phyloP scores from a whole-genome alignment of 345 rosid species.

The Draba incana region DNA sequence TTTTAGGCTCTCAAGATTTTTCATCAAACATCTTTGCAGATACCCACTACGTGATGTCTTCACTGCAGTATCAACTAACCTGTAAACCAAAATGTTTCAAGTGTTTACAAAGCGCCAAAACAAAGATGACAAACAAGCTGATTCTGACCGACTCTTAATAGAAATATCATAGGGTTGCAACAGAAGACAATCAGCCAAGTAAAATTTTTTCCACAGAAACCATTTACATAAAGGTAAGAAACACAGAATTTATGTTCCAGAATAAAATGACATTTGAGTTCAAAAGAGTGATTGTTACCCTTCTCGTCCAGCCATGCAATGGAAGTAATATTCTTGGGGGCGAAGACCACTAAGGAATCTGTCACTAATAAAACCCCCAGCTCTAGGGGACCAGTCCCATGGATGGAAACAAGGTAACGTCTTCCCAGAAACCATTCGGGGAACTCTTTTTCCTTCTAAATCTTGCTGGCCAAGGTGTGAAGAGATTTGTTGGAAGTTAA shows the following conservation, averaged over 20 bases:
- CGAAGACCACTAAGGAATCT: conserved; percentile 98
- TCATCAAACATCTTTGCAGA: conserved; percentile 95
- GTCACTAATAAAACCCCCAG: conserved; percentile 95
- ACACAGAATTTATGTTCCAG: neutral
- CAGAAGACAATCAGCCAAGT: conserved; percentile 4
- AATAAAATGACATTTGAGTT: neutral
- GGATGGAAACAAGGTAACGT: conserved; percentile 94
- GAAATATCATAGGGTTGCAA: conserved; percentile 12
- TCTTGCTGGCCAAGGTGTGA: conserved; percentile 98
- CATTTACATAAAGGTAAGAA: neutral
- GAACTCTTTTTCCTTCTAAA: conserved; percentile 95
- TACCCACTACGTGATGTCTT: conserved; percentile 99
- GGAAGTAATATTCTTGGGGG: conserved; percentile 99
- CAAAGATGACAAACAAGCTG: conserved; percentile 12
- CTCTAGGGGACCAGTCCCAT: conserved; percentile 98
- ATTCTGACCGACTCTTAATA: conserved; percentile 10
- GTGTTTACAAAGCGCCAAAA: conserved; percentile 14
- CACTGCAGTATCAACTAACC: conserved; percentile 98
- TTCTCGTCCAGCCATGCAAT: conserved; percentile 99
- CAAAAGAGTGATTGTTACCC: conserved; percentile 59
- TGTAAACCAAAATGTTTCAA: conserved; percentile 41
- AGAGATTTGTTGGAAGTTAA: conserved; percentile 98
- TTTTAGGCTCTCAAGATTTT: conserved; percentile 93
- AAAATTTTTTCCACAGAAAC: conserved; percentile 15
- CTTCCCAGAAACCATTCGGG: conserved; percentile 99